These are phyloP conservation scores for Geosmithia morbida DNA, from an alignment of 2,329 filamentous ascomycete genomes.

Conservation along the genomic window DNA sequence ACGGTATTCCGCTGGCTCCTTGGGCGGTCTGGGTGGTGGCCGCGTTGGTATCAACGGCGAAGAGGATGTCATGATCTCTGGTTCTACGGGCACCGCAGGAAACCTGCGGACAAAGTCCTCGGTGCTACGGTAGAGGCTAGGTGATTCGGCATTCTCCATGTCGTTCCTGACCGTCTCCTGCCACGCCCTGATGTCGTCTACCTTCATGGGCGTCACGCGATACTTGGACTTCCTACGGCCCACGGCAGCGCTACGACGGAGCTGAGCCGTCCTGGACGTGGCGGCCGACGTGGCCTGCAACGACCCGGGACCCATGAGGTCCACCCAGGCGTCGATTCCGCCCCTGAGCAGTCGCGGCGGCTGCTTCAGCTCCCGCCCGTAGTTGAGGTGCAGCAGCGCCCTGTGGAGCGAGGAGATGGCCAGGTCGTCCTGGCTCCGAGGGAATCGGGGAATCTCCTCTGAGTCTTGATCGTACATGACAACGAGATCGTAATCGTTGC, in stretches of 20 bases:
- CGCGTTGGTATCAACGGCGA: not conserved
- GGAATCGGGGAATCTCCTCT: slow-evolving; percentile 27
- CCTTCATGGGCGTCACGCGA: slow-evolving; percentile 53
- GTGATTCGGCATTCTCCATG: slow-evolving; percentile 30
- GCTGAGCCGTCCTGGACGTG: not conserved
- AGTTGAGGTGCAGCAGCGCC: slow-evolving; percentile 73
- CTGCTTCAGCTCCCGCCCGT: slow-evolving; percentile 56
- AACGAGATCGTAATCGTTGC: slow-evolving; percentile 69
- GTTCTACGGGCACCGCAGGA: slow-evolving; percentile 51
- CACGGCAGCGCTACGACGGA: not conserved
- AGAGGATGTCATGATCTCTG: slow-evolving; percentile 43
- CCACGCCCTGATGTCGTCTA: slow-evolving; percentile 72
- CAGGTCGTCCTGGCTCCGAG: slow-evolving; percentile 23
- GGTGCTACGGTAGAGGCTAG: slow-evolving; percentile 50
- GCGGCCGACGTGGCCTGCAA: slow-evolving; percentile 25
- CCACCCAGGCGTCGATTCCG: slow-evolving; percentile 74
- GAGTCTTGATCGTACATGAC: slow-evolving; percentile 78
- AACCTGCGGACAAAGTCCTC: slow-evolving; percentile 77
- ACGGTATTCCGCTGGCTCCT: not conserved
- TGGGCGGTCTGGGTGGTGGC: not conserved
- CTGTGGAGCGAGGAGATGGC: slow-evolving; percentile 62
- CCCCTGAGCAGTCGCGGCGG: slow-evolving; percentile 67
- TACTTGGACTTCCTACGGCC: slow-evolving; percentile 24
- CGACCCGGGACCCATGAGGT: slow-evolving; percentile 61
- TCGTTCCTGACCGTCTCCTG: slow-evolving; percentile 56